Evolutionary conservation across 441 rosid genomes (phyloP).

Genomic region (Cnidoscolus chayamansa): DNA sequence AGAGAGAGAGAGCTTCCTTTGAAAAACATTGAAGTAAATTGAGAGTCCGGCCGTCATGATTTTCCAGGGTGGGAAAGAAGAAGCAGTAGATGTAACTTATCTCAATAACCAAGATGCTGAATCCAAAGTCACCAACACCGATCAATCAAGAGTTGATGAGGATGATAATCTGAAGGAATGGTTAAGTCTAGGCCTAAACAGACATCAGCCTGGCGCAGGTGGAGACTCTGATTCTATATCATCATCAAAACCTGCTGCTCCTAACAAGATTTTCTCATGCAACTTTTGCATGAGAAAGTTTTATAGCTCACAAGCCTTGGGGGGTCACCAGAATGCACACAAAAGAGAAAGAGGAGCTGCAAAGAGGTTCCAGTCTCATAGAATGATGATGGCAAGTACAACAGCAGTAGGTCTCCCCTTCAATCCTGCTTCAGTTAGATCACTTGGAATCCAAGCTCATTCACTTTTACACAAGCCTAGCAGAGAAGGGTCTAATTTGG

Average conservation of each 20-base stretch:
- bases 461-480: conserved; percentile 37
- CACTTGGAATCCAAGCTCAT: conserved; percentile 44
- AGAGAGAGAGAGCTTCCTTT: background rate
- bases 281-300: conserved; percentile 50
- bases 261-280: conserved; percentile 40
- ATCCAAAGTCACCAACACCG: background rate
- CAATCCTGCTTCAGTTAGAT: conserved; percentile 24
- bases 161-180: conserved; percentile 34
- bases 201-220: conserved; percentile 2
- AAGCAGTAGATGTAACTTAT: conserved; percentile 1
- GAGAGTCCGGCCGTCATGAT: conserved; percentile 22
- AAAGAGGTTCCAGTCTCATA: conserved; percentile 38
- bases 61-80: conserved; percentile 25
- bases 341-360: conserved; percentile 49
- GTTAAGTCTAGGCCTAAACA: conserved; percentile 37
- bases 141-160: conserved; percentile 1
- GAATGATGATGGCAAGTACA: conserved; percentile 27
- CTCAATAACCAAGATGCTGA: conserved; percentile 19
- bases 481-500: conserved; percentile 26
- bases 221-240: conserved; percentile 13
- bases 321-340: conserved; percentile 58
- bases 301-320: conserved; percentile 52
- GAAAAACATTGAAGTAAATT: background rate
- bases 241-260: conserved; percentile 17
- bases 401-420: conserved; percentile 24